phyloP scores from a whole-genome alignment of 805 yeast species.

The Lipomyces chichibuensis region DNA sequence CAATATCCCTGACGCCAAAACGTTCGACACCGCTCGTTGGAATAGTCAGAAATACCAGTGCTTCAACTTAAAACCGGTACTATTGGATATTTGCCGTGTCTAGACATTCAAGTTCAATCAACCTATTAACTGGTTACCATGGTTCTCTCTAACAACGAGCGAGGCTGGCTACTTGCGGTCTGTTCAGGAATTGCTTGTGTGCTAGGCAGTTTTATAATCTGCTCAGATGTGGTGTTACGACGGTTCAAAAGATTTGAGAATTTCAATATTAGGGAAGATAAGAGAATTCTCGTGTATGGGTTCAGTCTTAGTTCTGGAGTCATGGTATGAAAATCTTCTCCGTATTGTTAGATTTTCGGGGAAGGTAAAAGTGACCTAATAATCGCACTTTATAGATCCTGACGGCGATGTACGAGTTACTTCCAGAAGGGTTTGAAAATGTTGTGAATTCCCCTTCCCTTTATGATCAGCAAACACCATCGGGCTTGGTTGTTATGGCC shows the following conservation, averaged over 20 bases:
- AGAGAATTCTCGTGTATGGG: slow-evolving; percentile 69
- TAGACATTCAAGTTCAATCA: neutral
- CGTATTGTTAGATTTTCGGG: neutral
- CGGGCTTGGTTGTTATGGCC: slow-evolving; percentile 50
- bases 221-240: slow-evolving; percentile 58
- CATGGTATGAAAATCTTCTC: slow-evolving; percentile 46
- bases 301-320: slow-evolving; percentile 83
- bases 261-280: slow-evolving; percentile 61
- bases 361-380: neutral
- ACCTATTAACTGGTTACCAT: neutral
- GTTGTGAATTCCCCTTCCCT: slow-evolving; percentile 44
- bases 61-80: no score
- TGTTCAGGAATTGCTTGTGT: slow-evolving; percentile 73
- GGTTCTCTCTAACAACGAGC: slow-evolving; percentile 19
- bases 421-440: slow-evolving; percentile 68
- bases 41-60: no score
- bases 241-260: slow-evolving; percentile 50
- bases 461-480: slow-evolving; percentile 35
- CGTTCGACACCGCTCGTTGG: no score
- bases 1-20: no score
- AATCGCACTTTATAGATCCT: slow-evolving; percentile 44
- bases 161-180: slow-evolving; percentile 66
- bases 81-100: no score
- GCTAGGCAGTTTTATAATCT: slow-evolving; percentile 70
- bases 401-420: slow-evolving; percentile 72